Evolutionary conservation across 2,329 filamentous ascomycete species (phyloP).

Genomic region (Botryosphaeria dothidea): DNA sequence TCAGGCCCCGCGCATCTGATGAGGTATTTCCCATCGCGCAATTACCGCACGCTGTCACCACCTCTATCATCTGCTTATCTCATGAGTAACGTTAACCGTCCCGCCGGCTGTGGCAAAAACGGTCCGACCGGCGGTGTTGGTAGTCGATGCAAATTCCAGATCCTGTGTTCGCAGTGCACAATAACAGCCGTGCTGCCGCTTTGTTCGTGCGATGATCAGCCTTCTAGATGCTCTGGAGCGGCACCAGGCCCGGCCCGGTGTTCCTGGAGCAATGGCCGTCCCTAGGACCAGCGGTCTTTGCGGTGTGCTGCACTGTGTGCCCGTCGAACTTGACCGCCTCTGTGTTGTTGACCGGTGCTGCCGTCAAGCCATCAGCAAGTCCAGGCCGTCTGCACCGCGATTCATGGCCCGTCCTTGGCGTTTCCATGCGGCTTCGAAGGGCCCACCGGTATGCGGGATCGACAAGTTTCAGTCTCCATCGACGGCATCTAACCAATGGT

Average conservation of each 20-base stretch:
- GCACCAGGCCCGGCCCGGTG: constrained; percentile 19
- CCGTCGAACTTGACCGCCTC: constrained; percentile 15
- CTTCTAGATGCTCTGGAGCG: constrained; percentile 19
- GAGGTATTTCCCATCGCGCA: constrained; percentile 16
- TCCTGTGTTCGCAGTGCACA: constrained; percentile 16
- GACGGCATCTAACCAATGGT: constrained; percentile 2
- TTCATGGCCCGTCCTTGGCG: constrained; percentile 12
- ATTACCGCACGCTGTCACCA: constrained; percentile 5
- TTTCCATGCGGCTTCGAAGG: constrained; percentile 16
- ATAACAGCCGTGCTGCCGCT: constrained; percentile 17
- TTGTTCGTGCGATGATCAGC: constrained; percentile 18
- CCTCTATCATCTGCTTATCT: constrained; percentile 18
- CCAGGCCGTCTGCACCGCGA: constrained; percentile 13
- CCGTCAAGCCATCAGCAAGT: constrained; percentile 5
- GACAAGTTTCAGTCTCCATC: constrained; percentile 10
- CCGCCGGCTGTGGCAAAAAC: constrained; percentile 18
- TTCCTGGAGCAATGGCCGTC: constrained; percentile 17
- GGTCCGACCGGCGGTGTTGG: constrained; percentile 15
- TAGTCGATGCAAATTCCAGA: constrained; percentile 19
- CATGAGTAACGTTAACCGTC: constrained; percentile 18
- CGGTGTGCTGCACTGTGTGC: constrained; percentile 16
- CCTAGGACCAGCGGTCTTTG: constrained; percentile 5
- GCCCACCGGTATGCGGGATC: constrained; percentile 18
- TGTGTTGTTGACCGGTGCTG: constrained; percentile 15
- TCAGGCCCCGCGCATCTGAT: constrained; percentile 10